Percentiles rank a stretch among this genome's conserved stretches.
Evolutionary conservation across 192 early-diverging fungal species (phyloP).

Genomic region (Gigaspora rosea): DNA sequence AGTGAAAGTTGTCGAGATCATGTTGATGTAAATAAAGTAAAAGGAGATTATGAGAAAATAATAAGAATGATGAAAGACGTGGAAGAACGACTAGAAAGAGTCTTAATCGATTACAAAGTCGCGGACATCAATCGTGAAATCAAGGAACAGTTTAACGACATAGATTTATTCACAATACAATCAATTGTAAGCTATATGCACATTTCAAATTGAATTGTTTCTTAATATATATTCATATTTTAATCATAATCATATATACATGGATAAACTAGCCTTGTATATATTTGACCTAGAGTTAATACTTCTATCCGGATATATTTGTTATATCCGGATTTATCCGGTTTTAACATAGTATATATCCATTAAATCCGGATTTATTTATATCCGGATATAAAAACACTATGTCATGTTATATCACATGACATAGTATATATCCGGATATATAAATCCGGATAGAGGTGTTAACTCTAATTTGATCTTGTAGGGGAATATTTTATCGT

Average conservation of each 20-base stretch:
- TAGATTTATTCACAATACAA: not conserved
- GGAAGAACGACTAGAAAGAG: not conserved
- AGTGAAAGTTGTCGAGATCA: not conserved
- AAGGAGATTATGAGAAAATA: not conserved
- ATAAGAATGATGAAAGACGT: not conserved
- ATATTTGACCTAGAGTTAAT: too few relatives aligned
- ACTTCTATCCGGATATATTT: too few relatives aligned
- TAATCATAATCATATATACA: too few relatives aligned
- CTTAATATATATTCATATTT: not conserved
- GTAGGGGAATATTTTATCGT: not conserved
- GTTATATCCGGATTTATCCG: too few relatives aligned
- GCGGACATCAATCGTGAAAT: not conserved
- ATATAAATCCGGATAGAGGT: too few relatives aligned
- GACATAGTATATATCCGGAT: too few relatives aligned
- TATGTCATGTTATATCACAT: too few relatives aligned
- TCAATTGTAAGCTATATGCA: not conserved
- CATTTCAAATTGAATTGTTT: not conserved
- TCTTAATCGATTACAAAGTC: not conserved
- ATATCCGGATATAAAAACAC: too few relatives aligned
- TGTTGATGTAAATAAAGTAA: not conserved
- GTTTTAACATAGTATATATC: too few relatives aligned
- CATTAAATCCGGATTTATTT: too few relatives aligned
- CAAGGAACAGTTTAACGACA: not conserved
- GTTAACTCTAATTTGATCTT: too few relatives aligned
- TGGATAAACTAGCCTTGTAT: not conserved